Base-by-base conservation (phyloP, 2,329 filamentous ascomycete species). In the Exophiala calicioides region DNA sequence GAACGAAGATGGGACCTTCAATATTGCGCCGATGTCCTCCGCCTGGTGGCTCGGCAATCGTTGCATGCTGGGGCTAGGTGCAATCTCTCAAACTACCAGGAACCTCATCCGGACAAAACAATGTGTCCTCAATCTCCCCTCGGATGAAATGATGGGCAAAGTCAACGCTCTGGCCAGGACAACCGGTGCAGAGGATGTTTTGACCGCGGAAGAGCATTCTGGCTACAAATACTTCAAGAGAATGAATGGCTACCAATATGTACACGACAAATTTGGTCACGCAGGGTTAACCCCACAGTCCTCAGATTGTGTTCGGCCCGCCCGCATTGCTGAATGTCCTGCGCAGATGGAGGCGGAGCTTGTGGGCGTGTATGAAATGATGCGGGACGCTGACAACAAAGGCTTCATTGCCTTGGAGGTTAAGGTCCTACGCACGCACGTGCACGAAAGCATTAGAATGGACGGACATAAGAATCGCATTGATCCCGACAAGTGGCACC, bases 331-430 rank as follows among this genome's bases (percentile, higher is more conserved):
- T n/a, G 64, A 72, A 41, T 73, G 68, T 45, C 68, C 68, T 0
- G 69, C 65, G n/a, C 68, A 71, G 48, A 72, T 72, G 68, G 69
- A 72, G 47, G 65, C 60, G 29, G 62, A 68, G 51, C 46, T 73
- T 4, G 55, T 64, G 2, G 55, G 52, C 10, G 50, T 54, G 4
- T 57, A 66, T 44, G 58, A 57, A 27, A 58, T 70, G 50, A 59
- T 63, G 59, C n/a, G n/a, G n/a, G n/a, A n/a, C n/a, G n/a, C n/a
- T n/a, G n/a, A n/a, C n/a, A n/a, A n/a, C n/a, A 50, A 62, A 20
- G 65, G 69, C 47, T 26, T 66, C 2, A 15, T 65, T 5, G 60
- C 61, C 7, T 39, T 72, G 12, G 68, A 71, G 52, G 59, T 71
- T 8, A 62, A 62, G 34, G 56, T 72, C 1, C 44, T 70, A 26